These are phyloP conservation scores for Cyberlindnera mycetangii DNA, from an alignment of 805 yeast species.

Conservation along the genomic window DNA sequence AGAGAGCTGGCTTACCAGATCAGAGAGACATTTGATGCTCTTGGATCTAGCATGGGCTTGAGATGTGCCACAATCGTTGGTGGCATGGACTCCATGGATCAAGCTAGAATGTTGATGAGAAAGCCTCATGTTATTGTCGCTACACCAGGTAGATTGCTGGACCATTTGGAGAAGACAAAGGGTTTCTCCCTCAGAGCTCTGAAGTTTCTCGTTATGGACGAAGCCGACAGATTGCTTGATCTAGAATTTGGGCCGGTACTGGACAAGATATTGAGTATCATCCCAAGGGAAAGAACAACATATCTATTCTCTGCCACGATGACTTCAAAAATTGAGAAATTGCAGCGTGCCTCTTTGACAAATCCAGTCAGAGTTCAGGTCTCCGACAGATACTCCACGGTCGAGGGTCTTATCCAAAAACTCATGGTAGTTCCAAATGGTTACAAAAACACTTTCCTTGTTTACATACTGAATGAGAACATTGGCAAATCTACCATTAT, in stretches of 20 bases:
- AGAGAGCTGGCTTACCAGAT: conserved; percentile 86
- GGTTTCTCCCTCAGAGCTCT: conserved; percentile 80
- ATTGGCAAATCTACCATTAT: conserved; percentile 84
- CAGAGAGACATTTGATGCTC: conserved; percentile 90
- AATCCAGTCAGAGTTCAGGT: conserved; percentile 92
- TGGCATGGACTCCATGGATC: conserved; percentile 98
- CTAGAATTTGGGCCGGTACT: conserved; percentile 96
- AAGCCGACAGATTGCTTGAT: conserved; percentile 93
- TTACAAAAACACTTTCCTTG: conserved; percentile 81
- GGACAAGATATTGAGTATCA: conserved; percentile 77
- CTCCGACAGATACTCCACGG: conserved; percentile 85
- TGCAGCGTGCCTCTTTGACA: conserved; percentile 86
- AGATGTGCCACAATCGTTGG: conserved; percentile 88
- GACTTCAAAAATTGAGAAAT: conserved; percentile 91
- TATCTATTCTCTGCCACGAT: conserved; percentile 95
- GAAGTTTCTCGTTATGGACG: conserved; percentile 89
- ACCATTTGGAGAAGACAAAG: conserved; percentile 88
- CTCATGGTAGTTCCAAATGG: conserved; percentile 92
- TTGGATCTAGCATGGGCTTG: conserved; percentile 91
- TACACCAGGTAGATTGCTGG: conserved; percentile 92
- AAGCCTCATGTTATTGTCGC: conserved; percentile 95
- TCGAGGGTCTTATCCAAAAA: conserved; percentile 86
- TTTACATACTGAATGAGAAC: conserved; percentile 78
- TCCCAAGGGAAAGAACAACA: conserved; percentile 82
- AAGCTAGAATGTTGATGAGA: conserved; percentile 88